A percentile compares a stretch with the other conserved stretches of the same genome.
phyloP scores from a whole-genome alignment of 306 rosid species.

The Pterocarpus santalinus region DNA sequence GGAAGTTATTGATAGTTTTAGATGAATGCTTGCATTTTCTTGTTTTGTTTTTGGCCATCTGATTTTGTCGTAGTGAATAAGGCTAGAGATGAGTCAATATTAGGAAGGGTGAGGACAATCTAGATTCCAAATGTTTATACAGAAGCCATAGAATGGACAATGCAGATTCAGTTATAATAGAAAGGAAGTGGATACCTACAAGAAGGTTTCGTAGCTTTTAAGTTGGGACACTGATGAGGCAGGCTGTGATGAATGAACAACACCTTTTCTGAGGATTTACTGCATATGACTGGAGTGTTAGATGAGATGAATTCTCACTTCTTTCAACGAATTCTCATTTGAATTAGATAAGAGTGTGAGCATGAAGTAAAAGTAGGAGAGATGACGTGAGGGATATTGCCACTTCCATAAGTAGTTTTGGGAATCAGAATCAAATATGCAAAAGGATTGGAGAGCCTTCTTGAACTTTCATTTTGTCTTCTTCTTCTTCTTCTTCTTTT shows the following conservation, averaged over 20 bases:
- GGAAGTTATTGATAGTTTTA: constrained; percentile 16
- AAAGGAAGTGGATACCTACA: constrained; percentile 5
- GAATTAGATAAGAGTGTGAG: constrained; percentile 12
- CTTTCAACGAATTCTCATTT: constrained; percentile 9
- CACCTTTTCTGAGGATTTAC: constrained; percentile 5
- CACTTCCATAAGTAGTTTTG: neutral
- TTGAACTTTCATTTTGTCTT: neutral
- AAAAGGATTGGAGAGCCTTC: neutral
- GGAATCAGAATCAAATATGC: neutral
- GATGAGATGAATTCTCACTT: constrained; percentile 23
- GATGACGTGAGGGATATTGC: constrained; percentile 16
- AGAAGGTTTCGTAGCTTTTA: neutral
- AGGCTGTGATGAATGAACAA: neutral
- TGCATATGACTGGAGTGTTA: constrained; percentile 29
- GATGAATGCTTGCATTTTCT: constrained; percentile 35
- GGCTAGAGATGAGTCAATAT: constrained; percentile 22
- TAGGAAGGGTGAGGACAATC: constrained; percentile 37
- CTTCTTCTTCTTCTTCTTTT: neutral
- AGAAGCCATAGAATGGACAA: neutral
- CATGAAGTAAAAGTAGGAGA: neutral
- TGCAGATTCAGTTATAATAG: constrained; percentile 25
- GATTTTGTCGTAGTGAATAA: constrained; percentile 34
- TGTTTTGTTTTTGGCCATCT: constrained; percentile 7
- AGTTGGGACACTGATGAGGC: constrained; percentile 12
- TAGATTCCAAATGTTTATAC: constrained; percentile 29